Evolutionary conservation across 805 yeast genomes (phyloP).

Genomic region (Teunomyces tritomae): DNA sequence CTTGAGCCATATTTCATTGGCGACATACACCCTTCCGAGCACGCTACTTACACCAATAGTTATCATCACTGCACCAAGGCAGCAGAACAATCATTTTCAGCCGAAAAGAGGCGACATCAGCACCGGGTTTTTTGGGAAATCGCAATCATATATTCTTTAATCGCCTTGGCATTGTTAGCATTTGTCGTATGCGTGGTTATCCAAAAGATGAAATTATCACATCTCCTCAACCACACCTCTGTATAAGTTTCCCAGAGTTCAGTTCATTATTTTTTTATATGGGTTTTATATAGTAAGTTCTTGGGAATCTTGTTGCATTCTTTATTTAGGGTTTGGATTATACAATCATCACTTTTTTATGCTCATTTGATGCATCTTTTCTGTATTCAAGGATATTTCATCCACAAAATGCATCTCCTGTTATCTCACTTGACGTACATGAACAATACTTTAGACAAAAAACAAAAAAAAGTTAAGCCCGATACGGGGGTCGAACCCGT

Average conservation of each 20-base stretch:
- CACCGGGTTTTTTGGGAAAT: slow-evolving; percentile 9
- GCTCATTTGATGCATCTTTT: background rate
- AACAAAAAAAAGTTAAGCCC: slow-evolving; percentile 2
- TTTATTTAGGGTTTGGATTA: background rate
- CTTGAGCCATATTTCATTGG: slow-evolving; percentile 29
- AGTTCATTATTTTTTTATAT: too few relatives aligned
- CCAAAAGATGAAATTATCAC: slow-evolving; percentile 20
- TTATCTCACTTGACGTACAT: too few relatives aligned
- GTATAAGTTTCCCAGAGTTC: background rate
- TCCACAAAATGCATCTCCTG: background rate
- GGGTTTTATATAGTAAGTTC: background rate
- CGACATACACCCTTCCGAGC: slow-evolving; percentile 19
- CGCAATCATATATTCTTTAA: slow-evolving; percentile 10
- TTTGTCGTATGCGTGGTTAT: slow-evolving; percentile 15
- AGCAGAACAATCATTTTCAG: background rate
- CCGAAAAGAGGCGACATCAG: slow-evolving; percentile 8
- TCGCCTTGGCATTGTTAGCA: slow-evolving; percentile 14
- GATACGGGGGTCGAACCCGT: slow-evolving; percentile 12
- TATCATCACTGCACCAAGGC: slow-evolving; percentile 9
- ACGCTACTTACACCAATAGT: slow-evolving; percentile 11
- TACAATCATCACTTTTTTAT: background rate
- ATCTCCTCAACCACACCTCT: slow-evolving; percentile 7
- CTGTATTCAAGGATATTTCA: background rate
- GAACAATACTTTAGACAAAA: background rate
- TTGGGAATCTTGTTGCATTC: background rate